Base-by-base conservation (phyloP, 495 filamentous ascomycete species). In the Aspergillus taichungensis region DNA sequence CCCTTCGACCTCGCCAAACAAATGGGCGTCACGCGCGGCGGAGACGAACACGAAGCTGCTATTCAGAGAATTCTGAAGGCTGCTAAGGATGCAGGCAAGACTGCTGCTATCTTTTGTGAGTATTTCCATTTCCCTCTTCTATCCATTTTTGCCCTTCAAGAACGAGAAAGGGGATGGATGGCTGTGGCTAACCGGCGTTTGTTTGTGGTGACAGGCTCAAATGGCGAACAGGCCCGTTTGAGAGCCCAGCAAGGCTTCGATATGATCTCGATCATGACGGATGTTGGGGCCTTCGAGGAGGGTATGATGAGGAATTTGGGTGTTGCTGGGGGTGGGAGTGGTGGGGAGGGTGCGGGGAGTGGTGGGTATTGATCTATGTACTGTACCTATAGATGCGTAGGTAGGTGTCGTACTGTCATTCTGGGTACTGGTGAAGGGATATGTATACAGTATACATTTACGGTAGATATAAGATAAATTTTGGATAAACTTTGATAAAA, bases 31-130 rank as follows among this genome's bases (percentile, higher is more conserved):
- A 47, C 51, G 27, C 61, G 63, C 1, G 60, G 66, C 9, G 64
- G 67, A 1, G 57, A 60, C 27, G 66, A 71, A 46, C 67, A 71
- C 34, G 68, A 83, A 42, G 71, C 74, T 38, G 84, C 84, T 30
- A 88, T 94, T 44, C 63, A 70, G 31, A 74, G 72, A 13, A 75
- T 87, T 40, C 54, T 79, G 45, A 63, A 67, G 13, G 87, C 86
- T 3, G 79, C 83, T 3, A 67, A 73, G 31, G 69, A 62, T 8
- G 76, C 81, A 1, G 85, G 84, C 5, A 92, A 87, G 69, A 83
- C 78, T 63, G 75, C 77, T 33, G 88, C 83, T 28, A 89, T 94
- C 42, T 92, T 85, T 59, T 87, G 83, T 63, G 61, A 30, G 62
- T 57, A 28, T 33, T 24, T 11, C n/a, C 11, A 3, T 24, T 1